Base-by-base conservation (phyloP, 176 grass and related monocot species). In the Themeda triandra region DNA sequence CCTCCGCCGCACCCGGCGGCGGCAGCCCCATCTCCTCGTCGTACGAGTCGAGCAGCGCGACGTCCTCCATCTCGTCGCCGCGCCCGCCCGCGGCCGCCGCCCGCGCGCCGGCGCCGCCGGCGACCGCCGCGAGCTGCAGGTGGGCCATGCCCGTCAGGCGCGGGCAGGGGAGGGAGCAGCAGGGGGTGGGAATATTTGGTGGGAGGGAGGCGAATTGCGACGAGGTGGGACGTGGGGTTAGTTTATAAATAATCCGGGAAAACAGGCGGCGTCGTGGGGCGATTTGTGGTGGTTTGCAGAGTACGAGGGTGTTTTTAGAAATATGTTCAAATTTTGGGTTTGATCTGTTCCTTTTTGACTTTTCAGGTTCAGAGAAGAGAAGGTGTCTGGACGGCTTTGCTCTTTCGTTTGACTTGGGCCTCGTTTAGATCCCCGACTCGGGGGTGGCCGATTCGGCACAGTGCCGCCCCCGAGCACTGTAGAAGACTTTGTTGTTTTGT, bases 21-120 rank as follows among this genome's bases (percentile, higher is more conserved):
- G 60, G 32, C 48, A 4, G 19, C 18, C 86, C 90, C 82, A 76
- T 92, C 82, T 91, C 94, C 83, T 94, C 96, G 69, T 95, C 93
- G 80, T 95, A 98, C 0, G 93, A 88, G 36, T 92, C 91, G 15
- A 98, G 90, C 53, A 98, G 93, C 27, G 89, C 79, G 25, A 98
- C 89, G 69, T 94, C 96, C 91, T 98, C 96, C 79, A 94, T 85
- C 36, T 98, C 89, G 49, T 89, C 92, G 6, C 7, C 63, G 6
- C 71, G 76, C 23, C 76, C 40, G 24, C 88, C 76, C 69, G 60
- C 59, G 8, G 67, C 77, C 15, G 56, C 42, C 67, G 40, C 63
- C 63, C 83, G 83, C 10, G 31, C 78, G 41, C 64, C 81, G 56
- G 8, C 74, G 64, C 19, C 81, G 64, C 19, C 81, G 78, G 73